Evolutionary conservation across 495 filamentous ascomycete species (phyloP), one percentile per base, ranked within the genome.

Genomic region (Neurospora discreta): DNA sequence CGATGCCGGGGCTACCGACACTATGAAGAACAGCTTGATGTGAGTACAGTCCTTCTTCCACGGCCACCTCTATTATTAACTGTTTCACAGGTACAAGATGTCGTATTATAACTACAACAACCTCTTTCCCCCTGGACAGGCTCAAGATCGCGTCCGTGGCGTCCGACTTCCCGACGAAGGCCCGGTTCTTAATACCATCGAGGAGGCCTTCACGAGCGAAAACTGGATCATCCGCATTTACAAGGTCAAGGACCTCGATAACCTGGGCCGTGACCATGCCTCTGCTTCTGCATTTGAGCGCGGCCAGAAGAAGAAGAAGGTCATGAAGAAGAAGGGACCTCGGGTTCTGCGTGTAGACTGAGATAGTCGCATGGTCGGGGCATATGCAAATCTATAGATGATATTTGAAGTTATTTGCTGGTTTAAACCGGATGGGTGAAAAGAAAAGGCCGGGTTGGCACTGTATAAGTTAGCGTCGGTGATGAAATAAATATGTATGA

Each of bases 201-300:
- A 98, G 78, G 96, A 99, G 81, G 96, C 96, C 2, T 99, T 95
- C 83, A 99, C 96, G 58, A 97, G 93, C 76, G 96, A 99, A 87
- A 99, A 99, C 86, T 99, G 96, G 96, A 99, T 99, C 80, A 98
- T 99, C 79, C 86, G 96, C 69, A 98, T 99, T 79, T 99, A 97
- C 86, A 99, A 99, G 85, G 96, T 99, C 78, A 99, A 99, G 84
- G 94, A 97, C 75, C 90, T 98, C 42, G 96, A 99, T 82, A 98
- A 98, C 78, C 83, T 99, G 69, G 95, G 93, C 38, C 88, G 96
- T 77, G 93, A 97, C 77, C 95, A 98, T 81, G 88, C 85, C 39
- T 88, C 88, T 69, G 96, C 93, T 3, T 87, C 89, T 43, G 91
- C 93, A 41, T 99, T 98, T 81, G 94, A 97, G 76, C 90, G 90